These are phyloP conservation scores for Annulohypoxylon bovei DNA, from an alignment of 495 filamentous ascomycete genomes.

Conservation along the genomic window DNA sequence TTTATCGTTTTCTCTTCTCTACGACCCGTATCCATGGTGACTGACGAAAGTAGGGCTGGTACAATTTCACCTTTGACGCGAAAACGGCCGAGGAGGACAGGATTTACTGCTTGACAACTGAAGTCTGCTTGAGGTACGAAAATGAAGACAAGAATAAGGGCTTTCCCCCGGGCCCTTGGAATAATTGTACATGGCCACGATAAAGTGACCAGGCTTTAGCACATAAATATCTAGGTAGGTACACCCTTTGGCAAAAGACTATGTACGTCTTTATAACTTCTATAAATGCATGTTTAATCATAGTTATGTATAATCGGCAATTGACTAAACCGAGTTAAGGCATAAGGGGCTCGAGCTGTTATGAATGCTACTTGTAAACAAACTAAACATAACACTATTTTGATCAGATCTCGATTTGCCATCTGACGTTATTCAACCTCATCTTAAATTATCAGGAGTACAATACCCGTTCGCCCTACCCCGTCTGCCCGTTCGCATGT, in stretches of 20 bases:
- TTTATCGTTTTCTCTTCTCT: background rate
- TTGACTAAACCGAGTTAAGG: background rate
- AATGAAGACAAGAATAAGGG: background rate
- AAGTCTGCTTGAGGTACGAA: background rate
- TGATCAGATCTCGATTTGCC: constrained; percentile 7
- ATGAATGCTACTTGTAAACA: constrained; percentile 1
- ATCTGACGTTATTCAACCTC: constrained; percentile 14
- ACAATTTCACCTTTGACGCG: background rate
- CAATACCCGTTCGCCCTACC: constrained; percentile 4
- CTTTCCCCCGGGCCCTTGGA: background rate
- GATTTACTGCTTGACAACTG: background rate
- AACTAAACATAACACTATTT: constrained; percentile 25
- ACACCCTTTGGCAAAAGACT: too few relatives aligned
- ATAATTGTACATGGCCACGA: background rate
- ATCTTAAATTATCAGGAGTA: constrained; percentile 20
- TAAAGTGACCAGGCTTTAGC: too few relatives aligned
- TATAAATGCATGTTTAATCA: background rate
- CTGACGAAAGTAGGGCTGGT: background rate
- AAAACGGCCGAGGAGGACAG: background rate
- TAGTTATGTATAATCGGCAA: background rate
- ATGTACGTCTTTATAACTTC: background rate
- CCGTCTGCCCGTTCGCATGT: background rate
- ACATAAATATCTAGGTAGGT: too few relatives aligned
- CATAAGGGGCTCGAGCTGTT: background rate
- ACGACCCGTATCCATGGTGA: background rate